phyloP scores from a whole-genome alignment of 495 filamentous ascomycete species.

The Neurospora sp. region DNA sequence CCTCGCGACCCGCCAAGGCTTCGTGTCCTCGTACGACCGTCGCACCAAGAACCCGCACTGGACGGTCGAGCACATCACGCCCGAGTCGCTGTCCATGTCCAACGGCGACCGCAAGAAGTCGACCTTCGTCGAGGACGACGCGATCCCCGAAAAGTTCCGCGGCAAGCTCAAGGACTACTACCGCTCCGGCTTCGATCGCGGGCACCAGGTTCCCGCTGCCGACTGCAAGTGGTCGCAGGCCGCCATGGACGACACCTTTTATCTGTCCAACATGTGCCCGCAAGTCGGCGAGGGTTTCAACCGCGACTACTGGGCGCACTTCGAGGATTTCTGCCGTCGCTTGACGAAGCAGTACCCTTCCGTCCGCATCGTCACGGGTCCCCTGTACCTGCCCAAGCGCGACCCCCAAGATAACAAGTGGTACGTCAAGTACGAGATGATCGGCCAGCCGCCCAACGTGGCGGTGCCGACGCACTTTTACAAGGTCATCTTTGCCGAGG shows the following conservation, averaged over 20 bases:
- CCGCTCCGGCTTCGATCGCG: conserved; percentile 92
- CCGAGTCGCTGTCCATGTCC: conserved; percentile 62
- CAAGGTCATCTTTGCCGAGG: conserved; percentile 94
- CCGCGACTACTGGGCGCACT: conserved; percentile 96
- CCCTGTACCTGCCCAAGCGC: conserved; percentile 76
- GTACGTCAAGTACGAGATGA: conserved; percentile 93
- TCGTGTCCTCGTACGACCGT: conserved; percentile 83
- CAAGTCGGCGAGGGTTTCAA: conserved; percentile 98
- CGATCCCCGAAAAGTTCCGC: conserved; percentile 77
- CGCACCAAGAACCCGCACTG: conserved; percentile 86
- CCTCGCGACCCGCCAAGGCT: conserved; percentile 58
- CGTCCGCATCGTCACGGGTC: conserved; percentile 87
- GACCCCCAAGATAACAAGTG: conserved; percentile 79
- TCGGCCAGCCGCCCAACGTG: conserved; percentile 85
- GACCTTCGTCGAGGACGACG: conserved; percentile 68
- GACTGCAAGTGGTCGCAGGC: conserved; percentile 91
- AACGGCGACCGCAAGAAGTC: conserved; percentile 79
- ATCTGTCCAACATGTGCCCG: conserved; percentile 90
- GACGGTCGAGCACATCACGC: conserved; percentile 97
- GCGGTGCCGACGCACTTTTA: conserved; percentile 98
- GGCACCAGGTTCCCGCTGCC: conserved; percentile 93
- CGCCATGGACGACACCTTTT: conserved; percentile 92
- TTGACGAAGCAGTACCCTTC: conserved; percentile 71
- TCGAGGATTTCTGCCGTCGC: conserved; percentile 90
- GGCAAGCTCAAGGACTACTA: conserved; percentile 86